Evolutionary conservation across 139 green algal species (phyloP).

Genomic region (Pseudopediastrum boryanum): DNA sequence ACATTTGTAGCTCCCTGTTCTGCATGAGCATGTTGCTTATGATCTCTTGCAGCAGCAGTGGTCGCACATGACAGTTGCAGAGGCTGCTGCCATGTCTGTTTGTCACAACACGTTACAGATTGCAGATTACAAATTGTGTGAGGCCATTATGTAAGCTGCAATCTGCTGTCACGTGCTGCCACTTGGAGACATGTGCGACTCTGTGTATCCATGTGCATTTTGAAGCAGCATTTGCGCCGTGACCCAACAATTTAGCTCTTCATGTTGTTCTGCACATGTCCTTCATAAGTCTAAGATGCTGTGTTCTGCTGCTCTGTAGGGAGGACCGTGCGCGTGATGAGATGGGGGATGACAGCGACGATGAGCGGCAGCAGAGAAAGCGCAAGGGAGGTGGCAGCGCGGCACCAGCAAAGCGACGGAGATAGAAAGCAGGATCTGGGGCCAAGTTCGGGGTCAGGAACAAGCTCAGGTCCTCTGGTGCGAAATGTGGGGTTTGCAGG

Average conservation of each 20-base stretch:
- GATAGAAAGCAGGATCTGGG: constrained; percentile 21
- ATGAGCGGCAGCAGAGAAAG: constrained; percentile 40
- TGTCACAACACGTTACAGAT: no score
- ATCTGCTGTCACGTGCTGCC: not conserved
- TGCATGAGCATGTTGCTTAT: no score
- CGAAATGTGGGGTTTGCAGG: no score
- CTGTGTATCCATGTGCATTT: not conserved
- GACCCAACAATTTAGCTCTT: not conserved
- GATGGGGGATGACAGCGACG: constrained; percentile 31
- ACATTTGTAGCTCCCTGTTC: no score
- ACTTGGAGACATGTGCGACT: not conserved
- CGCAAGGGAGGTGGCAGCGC: constrained; percentile 20
- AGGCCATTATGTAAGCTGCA: not conserved
- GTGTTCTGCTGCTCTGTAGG: constrained; percentile 1
- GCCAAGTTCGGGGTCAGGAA: no score
- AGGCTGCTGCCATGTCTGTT: no score
- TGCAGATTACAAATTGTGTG: not conserved
- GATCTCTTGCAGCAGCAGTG: no score
- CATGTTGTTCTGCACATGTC: not conserved
- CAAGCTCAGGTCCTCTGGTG: no score
- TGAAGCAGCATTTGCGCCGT: not conserved
- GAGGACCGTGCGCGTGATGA: constrained; percentile 38
- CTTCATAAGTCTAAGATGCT: not conserved
- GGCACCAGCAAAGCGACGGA: constrained; percentile 20
- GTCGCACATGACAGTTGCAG: no score